Conservation (phyloP, 192 early-diverging fungal species). For the Phlyctochytrium planicorne region DNA sequence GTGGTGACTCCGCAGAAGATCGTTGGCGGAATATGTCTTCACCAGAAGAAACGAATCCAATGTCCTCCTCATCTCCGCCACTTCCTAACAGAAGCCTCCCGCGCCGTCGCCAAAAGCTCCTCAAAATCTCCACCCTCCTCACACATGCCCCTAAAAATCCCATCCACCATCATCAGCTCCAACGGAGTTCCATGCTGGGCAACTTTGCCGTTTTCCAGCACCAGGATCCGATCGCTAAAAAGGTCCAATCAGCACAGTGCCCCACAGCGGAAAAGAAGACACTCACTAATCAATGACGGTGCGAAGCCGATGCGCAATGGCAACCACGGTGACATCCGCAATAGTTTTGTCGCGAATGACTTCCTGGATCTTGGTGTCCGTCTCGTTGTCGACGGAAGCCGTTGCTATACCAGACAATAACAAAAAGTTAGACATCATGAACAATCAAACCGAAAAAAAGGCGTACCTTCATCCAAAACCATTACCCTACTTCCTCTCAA, state of each 20-base stretch:
- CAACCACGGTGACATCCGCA: slow-evolving; percentile 55
- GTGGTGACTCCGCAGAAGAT: no score
- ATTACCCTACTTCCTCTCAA: slow-evolving; percentile 46
- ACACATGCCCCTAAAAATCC: slow-evolving; percentile 77
- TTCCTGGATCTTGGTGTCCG: slow-evolving; percentile 64
- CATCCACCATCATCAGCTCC: slow-evolving; percentile 51
- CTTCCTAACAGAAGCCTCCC: no score
- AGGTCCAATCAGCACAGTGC: background rate
- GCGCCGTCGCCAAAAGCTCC: slow-evolving; percentile 60
- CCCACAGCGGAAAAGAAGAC: background rate
- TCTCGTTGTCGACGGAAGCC: slow-evolving; percentile 50
- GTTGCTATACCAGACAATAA: slow-evolving; percentile 55
- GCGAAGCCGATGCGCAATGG: slow-evolving; percentile 74
- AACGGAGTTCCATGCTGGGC: slow-evolving; percentile 63
- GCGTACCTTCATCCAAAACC: slow-evolving; percentile 73
- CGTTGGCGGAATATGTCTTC: no score
- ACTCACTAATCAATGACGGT: slow-evolving; percentile 47
- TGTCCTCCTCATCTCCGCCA: no score
- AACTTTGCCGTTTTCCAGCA: slow-evolving; percentile 72
- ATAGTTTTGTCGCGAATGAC: slow-evolving; percentile 65
- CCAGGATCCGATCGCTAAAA: slow-evolving; percentile 62
- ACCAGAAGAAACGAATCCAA: no score
- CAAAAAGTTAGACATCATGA: background rate
- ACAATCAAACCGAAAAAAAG: slow-evolving; percentile 13
- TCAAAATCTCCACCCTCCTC: slow-evolving; percentile 74